Percentiles rank a stretch among this genome's conserved stretches.
Conservation (phyloP, 495 filamentous ascomycete genomes). For the Tuber aestivum region DNA sequence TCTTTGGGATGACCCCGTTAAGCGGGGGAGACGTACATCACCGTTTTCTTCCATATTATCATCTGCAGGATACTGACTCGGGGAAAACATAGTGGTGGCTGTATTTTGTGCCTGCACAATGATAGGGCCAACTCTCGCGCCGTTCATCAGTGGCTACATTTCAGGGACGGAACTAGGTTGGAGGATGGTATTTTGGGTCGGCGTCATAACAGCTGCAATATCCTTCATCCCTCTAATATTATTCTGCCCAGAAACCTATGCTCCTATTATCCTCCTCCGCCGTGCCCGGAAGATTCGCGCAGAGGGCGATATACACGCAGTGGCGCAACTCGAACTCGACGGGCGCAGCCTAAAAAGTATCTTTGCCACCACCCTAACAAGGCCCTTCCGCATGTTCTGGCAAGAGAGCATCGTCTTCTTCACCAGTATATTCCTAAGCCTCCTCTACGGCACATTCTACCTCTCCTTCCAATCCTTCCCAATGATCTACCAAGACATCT, state of each 20-base stretch:
- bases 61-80: conserved; percentile 35
- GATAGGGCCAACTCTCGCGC: conserved; percentile 61
- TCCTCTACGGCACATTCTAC: conserved; percentile 70
- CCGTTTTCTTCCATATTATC: conserved; percentile 39
- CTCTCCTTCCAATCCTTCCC: conserved; percentile 66
- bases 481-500: conserved; percentile 56
- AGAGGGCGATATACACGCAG: conserved; percentile 43
- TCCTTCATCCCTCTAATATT: conserved; percentile 40
- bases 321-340: conserved; percentile 48
- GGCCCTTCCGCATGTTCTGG: conserved; percentile 54
- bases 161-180: conserved; percentile 43
- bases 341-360: conserved; percentile 44
- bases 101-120: conserved; percentile 48
- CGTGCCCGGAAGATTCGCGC: conserved; percentile 53
- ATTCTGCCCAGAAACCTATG: conserved; percentile 54
- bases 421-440: conserved; percentile 60
- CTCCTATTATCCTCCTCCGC: conserved; percentile 53
- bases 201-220: conserved; percentile 47
- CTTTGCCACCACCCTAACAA: conserved; percentile 43
- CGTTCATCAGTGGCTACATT: conserved; percentile 55
- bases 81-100: conserved; percentile 38
- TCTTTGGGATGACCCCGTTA: conserved; percentile 49
- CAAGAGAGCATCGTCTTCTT: conserved; percentile 61
- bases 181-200: conserved; percentile 55
- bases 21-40: conserved; percentile 51